Conservation (phyloP, 805 yeast species). For the Debaryomyces castellii region DNA sequence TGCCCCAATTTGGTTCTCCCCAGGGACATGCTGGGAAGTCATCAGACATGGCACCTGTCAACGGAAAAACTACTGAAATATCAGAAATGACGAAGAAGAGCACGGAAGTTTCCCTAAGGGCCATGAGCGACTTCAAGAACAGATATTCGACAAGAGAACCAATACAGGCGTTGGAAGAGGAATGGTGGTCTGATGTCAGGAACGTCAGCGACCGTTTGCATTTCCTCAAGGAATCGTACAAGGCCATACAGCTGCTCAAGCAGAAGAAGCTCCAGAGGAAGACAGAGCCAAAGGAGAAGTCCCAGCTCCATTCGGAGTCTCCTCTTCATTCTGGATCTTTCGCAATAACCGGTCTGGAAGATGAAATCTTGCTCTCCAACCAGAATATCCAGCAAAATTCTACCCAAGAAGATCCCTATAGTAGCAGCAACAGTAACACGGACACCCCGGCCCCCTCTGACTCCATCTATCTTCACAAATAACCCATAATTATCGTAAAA, state of each 20-base stretch:
- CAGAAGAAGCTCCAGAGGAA: slow-evolving; percentile 11
- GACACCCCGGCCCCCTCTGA: neutral
- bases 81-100: neutral
- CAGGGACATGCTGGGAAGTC: neutral
- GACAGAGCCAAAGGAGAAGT: neutral
- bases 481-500: too few relatives aligned
- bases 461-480: neutral
- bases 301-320: neutral
- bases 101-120: slow-evolving; percentile 7
- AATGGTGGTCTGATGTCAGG: slow-evolving; percentile 24
- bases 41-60: too few relatives aligned
- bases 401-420: slow-evolving; percentile 15
- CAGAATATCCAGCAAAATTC: slow-evolving; percentile 6
- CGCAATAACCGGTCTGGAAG: slow-evolving; percentile 9
- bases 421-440: slow-evolving; percentile 13
- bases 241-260: slow-evolving; percentile 21
- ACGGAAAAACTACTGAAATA: neutral
- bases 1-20: neutral
- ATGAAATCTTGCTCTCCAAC: slow-evolving; percentile 6
- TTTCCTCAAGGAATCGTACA: slow-evolving; percentile 27
- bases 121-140: neutral
- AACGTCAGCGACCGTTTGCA: slow-evolving; percentile 25
- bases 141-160: neutral
- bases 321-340: neutral
- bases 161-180: slow-evolving; percentile 11